phyloP scores from a whole-genome alignment of 2,329 filamentous ascomycete genomes.

The Teratosphaeriaceae sp. region DNA sequence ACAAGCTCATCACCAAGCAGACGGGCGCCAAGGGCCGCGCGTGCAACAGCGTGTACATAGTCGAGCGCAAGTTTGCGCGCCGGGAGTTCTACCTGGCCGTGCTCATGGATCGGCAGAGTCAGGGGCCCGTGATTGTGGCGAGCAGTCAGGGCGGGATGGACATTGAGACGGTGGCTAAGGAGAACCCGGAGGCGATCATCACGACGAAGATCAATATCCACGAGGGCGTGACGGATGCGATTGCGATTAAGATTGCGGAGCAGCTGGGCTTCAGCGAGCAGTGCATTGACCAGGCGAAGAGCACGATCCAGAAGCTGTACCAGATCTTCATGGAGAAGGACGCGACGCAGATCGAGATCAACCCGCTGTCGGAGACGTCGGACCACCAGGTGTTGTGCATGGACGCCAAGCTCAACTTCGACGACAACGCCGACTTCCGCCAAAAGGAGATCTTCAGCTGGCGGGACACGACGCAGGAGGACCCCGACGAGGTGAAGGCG shows the following conservation, averaged over 20 bases:
- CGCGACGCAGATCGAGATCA: slow-evolving; percentile 99
- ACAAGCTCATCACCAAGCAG: slow-evolving; percentile 99
- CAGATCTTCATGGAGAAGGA: slow-evolving; percentile 98
- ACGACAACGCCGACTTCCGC: slow-evolving; percentile 62
- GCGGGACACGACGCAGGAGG: slow-evolving; percentile 46
- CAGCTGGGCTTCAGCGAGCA: slow-evolving; percentile 97
- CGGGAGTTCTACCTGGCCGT: slow-evolving; percentile 99
- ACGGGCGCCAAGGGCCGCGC: slow-evolving; percentile 88
- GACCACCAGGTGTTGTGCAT: slow-evolving; percentile 98
- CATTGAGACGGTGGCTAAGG: slow-evolving; percentile 97
- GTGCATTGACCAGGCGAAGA: slow-evolving; percentile 91
- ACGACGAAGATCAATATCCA: slow-evolving; percentile 94
- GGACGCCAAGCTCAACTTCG: slow-evolving; percentile 87
- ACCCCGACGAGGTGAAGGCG: slow-evolving; percentile 53
- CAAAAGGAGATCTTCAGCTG: slow-evolving; percentile 55
- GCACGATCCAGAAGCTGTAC: slow-evolving; percentile 98
- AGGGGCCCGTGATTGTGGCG: slow-evolving; percentile 91
- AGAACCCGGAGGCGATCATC: slow-evolving; percentile 90
- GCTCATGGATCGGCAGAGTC: slow-evolving; percentile 91
- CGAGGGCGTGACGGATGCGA: slow-evolving; percentile 88
- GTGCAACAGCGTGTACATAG: slow-evolving; percentile 97
- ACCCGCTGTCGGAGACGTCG: slow-evolving; percentile 95
- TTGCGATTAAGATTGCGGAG: slow-evolving; percentile 80
- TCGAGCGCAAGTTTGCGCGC: slow-evolving; percentile 98
- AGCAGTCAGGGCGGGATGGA: slow-evolving; percentile 99